phyloP scores from a whole-genome alignment of 352 stramenopile genomes.

The Phytophthora nicotianae region DNA sequence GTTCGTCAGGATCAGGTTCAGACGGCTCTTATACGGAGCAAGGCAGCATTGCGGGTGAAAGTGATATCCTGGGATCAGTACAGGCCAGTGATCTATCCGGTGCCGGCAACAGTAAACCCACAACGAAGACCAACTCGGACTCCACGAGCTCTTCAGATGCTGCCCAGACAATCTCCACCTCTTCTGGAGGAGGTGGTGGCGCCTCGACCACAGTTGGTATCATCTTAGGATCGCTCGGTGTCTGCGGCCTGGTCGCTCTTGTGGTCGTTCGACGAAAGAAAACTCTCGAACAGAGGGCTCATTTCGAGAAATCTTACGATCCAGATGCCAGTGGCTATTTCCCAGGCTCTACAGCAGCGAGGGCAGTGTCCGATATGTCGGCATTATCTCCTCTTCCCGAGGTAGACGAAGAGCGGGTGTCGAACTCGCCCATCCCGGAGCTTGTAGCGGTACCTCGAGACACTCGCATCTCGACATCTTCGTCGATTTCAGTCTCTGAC shows the following conservation, averaged over 20 bases:
- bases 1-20: slow-evolving; percentile 31
- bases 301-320: slow-evolving; percentile 51
- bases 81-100: slow-evolving; percentile 15
- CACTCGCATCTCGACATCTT: slow-evolving; percentile 52
- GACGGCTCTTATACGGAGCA: slow-evolving; percentile 2
- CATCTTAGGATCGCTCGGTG: slow-evolving; percentile 51
- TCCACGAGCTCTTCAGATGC: slow-evolving; percentile 14
- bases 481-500: slow-evolving; percentile 47
- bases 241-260: slow-evolving; percentile 48
- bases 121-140: slow-evolving; percentile 9
- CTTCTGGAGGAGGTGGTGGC: slow-evolving; percentile 38
- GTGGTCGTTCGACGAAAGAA: slow-evolving; percentile 66
- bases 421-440: slow-evolving; percentile 54
- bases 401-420: slow-evolving; percentile 28
- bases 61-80: slow-evolving; percentile 37
- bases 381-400: slow-evolving; percentile 42
- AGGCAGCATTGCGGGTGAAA: slow-evolving; percentile 25
- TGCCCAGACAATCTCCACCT: slow-evolving; percentile 46
- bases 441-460: slow-evolving; percentile 38
- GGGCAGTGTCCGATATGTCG: slow-evolving; percentile 26
- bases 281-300: slow-evolving; percentile 47
- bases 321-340: slow-evolving; percentile 51
- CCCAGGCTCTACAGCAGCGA: slow-evolving; percentile 35
- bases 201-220: slow-evolving; percentile 52
- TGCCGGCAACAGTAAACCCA: slow-evolving; percentile 9